A percentile compares a stretch with the other conserved stretches of the same genome.
These are phyloP conservation scores for Candida qinlingensis DNA, from an alignment of 805 yeast genomes.

Conservation along the genomic window DNA sequence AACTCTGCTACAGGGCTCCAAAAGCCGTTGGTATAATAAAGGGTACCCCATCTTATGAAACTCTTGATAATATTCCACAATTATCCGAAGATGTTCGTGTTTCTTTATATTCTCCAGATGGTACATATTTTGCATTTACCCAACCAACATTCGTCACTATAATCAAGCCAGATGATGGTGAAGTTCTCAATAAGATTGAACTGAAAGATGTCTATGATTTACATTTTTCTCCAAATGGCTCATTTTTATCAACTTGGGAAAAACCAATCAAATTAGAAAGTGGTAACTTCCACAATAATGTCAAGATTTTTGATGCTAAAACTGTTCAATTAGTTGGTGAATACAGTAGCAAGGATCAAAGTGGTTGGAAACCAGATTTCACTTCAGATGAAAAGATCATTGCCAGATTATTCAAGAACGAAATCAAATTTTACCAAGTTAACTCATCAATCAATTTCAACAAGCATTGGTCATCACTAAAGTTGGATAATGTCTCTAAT, in stretches of 20 bases:
- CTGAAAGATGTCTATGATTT: conserved; percentile 72
- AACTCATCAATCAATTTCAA: conserved; percentile 35
- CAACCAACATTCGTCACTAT: conserved; percentile 58
- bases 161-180: conserved; percentile 49
- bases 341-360: conserved; percentile 76
- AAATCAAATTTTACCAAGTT: conserved; percentile 64
- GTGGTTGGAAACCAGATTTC: conserved; percentile 91
- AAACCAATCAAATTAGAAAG: conserved; percentile 71
- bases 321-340: conserved; percentile 46
- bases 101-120: conserved; percentile 64
- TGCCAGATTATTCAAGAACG: conserved; percentile 55
- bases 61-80: conserved; percentile 22
- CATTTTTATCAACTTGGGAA: conserved; percentile 82
- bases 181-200: conserved; percentile 41
- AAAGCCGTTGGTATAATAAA: conserved; percentile 48
- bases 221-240: conserved; percentile 85
- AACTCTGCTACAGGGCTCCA: conserved; percentile 42
- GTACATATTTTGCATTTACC: conserved; percentile 65
- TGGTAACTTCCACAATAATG: conserved; percentile 75
- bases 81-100: conserved; percentile 48
- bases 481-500: conserved; percentile 48
- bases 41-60: conserved; percentile 36
- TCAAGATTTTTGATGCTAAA: conserved; percentile 63
- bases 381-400: conserved; percentile 72
- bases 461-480: conserved; percentile 56